Evolutionary conservation across 768 basidiomycete genomes (phyloP), one percentile per base, ranked within the genome.

Genomic region (Lentinula sp.): DNA sequence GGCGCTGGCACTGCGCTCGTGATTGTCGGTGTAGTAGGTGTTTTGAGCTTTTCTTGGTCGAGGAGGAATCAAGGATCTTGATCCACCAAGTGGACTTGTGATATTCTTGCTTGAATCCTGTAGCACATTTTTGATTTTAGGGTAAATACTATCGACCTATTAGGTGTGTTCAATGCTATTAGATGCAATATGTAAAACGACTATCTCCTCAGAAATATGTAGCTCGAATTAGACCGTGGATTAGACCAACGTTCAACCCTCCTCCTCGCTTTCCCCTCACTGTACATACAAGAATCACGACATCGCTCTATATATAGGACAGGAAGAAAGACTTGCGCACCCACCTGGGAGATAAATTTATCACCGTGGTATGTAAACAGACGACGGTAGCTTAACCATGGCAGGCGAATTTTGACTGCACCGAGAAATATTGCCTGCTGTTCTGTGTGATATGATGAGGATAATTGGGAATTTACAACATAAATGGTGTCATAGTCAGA

Each of bases 1-100:
- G 91, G 91, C 8, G 91, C 90, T 28, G 91, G 90, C n/a, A 91
- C 90, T 20, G 91, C 91, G 48, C 68, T 93, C 59, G 77, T 91
- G 46, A 87, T 91, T 20, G 86, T 90, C 20, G 88, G 88, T 0
- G 86, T 90, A 39, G 85, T 92, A 20, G 89, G 90, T 2, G 87
- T 87, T 6, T 72, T 93, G 64, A 89, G 90, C 63, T 83, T 93
- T 69, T 80, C 74, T 16, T 84, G 81, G 77, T 87, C 86, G 66
- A 80, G 86, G 71, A 79, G 86, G 64, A 87, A 81, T 65, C 86
- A 88, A 68, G 81, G 84, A 8, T 85, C 84, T 62, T 86, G 67
- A 69, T 18, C 9, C 15, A 18, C 39, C 50, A 41, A 39, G 8
- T 39, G 20, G 8, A 45, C 23, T 3, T 57, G 54, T 28, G 12